Base-by-base conservation (phyloP, 2,329 filamentous ascomycete species). In the Coniochaeta prunicola region DNA sequence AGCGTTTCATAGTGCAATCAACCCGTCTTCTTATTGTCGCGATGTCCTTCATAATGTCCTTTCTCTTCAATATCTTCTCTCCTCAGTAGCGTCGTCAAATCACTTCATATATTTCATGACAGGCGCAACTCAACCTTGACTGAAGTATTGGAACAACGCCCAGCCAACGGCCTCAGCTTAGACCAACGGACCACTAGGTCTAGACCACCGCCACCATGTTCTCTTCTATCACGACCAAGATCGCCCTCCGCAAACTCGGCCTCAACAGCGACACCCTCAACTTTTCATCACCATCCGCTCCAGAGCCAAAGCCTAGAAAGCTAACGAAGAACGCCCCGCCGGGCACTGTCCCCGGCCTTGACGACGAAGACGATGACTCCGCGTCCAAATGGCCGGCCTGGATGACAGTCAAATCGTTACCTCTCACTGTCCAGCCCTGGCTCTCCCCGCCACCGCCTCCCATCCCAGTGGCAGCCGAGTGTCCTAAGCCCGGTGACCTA, bases 201-300 rank as follows among this genome's bases (percentile, higher is more conserved):
- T 24, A 56, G 40, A 53, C 33, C 50, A 38, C 56, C 19, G 33
- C 60, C 56, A 71, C 66, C 58, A 85, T 85, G 82, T 77, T 85
- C 67, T 77, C 78, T 65, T 79, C 74, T 63, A 71, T 86, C 59
- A 77, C 78, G 17, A 81, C 82, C 53, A 85, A 85, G 70, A 71
- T 85, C 63, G 83, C 82, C 61, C 74, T 86, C 64, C 81, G 76
- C 63, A 84, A 82, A 67, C 77, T 77, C 56, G 82, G 83, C 66
- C 69, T 85, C 58, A 76, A 79, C 40, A 78, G 74, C 69, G 73
- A 84, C 63, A 70, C 76, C 53, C 71, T 85, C 59, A 73, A 79
- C 68, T 72, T 77, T 61, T 50, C 45, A 8, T 30, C 26, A 26
- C 45, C 45, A 50, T 17, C 45, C 24, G 66, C 69, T 57, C 71